Evolutionary conservation across 2,329 filamentous ascomycete genomes (phyloP), one percentile per base, ranked within the genome.

Genomic region (Claviceps capensis): DNA sequence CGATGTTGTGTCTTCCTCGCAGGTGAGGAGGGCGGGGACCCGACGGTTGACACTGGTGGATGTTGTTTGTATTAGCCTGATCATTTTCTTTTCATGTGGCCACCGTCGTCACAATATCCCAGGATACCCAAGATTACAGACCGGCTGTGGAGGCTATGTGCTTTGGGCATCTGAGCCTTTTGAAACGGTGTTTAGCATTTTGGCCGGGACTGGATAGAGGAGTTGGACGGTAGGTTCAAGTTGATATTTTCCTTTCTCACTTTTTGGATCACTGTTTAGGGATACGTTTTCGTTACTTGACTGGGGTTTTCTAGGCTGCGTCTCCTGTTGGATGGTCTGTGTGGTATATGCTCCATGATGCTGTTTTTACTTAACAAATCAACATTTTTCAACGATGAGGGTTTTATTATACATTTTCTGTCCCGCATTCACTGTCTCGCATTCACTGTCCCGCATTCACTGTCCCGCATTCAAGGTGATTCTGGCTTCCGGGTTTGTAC

Each of bases 191-290:
- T 60, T 57, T 61, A 65, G 62, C 65, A 62, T 52, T 65, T 63
- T 63, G 61, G 60, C 59, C 61, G 58, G 61, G 61, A 57, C 57
- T 60, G 65, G 58, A 67, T 69, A 70, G 67, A 69, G 66, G 67
- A 67, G 67, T 68, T 66, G 58, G 55, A 55, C 47, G 60, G 57
- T 56, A 60, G 47, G 57, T 53, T 46, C 48, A 53, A 55, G 4
- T 34, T 47, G 47, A 45, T 49, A 40, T 43, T 42, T 48, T 54
- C n/a, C 36, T 17, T 36, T 44, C 40, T 47, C 53, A 17, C 23
- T 17, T 37, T 47, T 23, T 48, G 26, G 26, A 30, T 30, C 26
- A 30, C 26, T 30, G 2, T 9, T 26, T 16, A 6, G 22, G 47
- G 48, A 52, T 14, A 43, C 9, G 41, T 41, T 44, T 23, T 7